Base-by-base conservation (phyloP, 331 rosid species). In the Ulmus americana region DNA sequence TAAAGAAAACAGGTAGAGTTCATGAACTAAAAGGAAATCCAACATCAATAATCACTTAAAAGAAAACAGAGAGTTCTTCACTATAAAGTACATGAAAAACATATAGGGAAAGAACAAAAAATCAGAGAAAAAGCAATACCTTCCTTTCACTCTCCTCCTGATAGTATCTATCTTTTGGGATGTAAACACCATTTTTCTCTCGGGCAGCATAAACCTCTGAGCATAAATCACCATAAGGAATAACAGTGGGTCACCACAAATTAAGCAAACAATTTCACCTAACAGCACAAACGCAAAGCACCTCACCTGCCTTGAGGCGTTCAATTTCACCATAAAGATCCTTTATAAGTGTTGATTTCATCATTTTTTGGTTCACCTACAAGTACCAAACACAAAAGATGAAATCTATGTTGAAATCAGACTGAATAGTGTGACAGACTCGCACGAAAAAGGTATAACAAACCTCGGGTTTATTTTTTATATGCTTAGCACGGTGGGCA, bases 381-480 rank as follows among this genome's bases (percentile, higher is more conserved):
- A 57, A 28, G 39, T 60, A 70, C 40, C 42, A 20, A 12, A 60
- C 45, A 41, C 44, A 38, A 62, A 45, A 6, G 20, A 59, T 50
- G 6, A 41, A 14, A 6, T 11, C 38, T 10, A 10, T 6, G 7
- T 3, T 14, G 45, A 54, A 3, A 45, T 18, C 10, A 18, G 35
- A 28, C 35, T 28, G 35, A 28, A 28, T 28, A 3, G 35, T 28
- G 35, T 28, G 4, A 28, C 35, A 28, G 35, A 28, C 35, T 28
- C 4, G 1, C 35, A 28, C 4, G 22, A 6, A 62, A 22, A 52
- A 43, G 3, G 12, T 47, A 38, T 13, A 70, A 73, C 86, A 70
- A 45, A 94, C 99, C 99, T 94, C 99, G 1, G 97, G 99, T 65
- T 94, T 94, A 75, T 94, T 94, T 67, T 54, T 90, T 5, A 94